A percentile compares a stretch with the other conserved stretches of the same genome.
These are phyloP conservation scores for Lachancea thermotolerans DNA, from an alignment of 805 yeast species.

Conservation along the genomic window DNA sequence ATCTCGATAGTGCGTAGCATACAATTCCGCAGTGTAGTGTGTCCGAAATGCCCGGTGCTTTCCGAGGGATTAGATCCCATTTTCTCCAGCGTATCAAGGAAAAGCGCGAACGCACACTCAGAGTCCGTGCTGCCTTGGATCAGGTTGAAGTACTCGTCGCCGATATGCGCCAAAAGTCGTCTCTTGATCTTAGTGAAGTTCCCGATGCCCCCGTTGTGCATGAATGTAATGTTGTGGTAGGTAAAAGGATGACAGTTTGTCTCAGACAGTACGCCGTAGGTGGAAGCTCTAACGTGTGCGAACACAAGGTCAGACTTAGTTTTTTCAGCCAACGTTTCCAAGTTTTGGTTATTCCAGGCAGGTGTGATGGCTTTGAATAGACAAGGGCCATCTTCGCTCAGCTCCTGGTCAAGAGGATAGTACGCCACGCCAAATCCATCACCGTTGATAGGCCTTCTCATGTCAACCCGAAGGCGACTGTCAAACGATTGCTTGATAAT, in stretches of 20 bases:
- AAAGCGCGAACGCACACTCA: conserved; percentile 90
- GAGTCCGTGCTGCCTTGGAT: conserved; percentile 95
- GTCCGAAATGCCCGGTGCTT: conserved; percentile 43
- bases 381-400: conserved; percentile 69
- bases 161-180: conserved; percentile 59
- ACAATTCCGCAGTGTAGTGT: conserved; percentile 57
- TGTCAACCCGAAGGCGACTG: conserved; percentile 78
- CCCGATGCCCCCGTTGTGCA: conserved; percentile 94
- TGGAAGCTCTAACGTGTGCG: conserved; percentile 95
- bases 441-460: conserved; percentile 89
- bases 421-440: conserved; percentile 98
- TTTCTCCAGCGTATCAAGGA: conserved; percentile 64
- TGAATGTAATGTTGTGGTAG: conserved; percentile 80
- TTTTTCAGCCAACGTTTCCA: conserved; percentile 79
- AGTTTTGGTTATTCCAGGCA: conserved; percentile 93
- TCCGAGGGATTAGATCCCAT: conserved; percentile 67
- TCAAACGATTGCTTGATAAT: conserved; percentile 95
- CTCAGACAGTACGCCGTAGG: conserved; percentile 89
- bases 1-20: conserved; percentile 64
- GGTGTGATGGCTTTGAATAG: conserved; percentile 94
- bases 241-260: conserved; percentile 97
- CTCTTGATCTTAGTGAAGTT: conserved; percentile 70
- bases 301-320: conserved; percentile 79
- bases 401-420: conserved; percentile 55
- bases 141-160: conserved; percentile 69